These are phyloP conservation scores for Apostasia ramifera DNA, from an alignment of 106 monocot genomes.

Conservation along the genomic window DNA sequence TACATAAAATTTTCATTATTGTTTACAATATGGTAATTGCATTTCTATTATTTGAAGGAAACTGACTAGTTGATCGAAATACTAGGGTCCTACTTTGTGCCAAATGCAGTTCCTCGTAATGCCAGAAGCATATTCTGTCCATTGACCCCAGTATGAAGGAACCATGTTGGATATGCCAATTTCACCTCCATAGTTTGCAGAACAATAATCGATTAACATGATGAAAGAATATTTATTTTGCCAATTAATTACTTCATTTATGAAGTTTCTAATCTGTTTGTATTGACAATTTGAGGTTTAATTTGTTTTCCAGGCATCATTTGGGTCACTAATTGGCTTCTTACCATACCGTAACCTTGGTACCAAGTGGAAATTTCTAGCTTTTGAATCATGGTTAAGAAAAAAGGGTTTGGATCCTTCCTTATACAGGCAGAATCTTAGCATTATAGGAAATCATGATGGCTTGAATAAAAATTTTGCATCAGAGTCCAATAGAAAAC, in stretches of 20 bases:
- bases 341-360: slow-evolving; percentile 87
- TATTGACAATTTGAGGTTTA: slow-evolving; percentile 1
- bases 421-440: slow-evolving; percentile 58
- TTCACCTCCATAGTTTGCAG: too few relatives aligned
- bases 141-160: too few relatives aligned
- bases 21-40: not conserved
- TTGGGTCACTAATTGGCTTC: slow-evolving; percentile 82
- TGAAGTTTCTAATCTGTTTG: not conserved
- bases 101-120: too few relatives aligned
- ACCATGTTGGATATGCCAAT: too few relatives aligned
- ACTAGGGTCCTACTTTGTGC: too few relatives aligned
- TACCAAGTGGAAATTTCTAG: slow-evolving; percentile 83
- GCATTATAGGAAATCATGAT: slow-evolving; percentile 47
- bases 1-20: not conserved
- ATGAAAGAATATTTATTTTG: too few relatives aligned
- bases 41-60: too few relatives aligned
- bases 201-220: too few relatives aligned
- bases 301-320: slow-evolving; percentile 57
- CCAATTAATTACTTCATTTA: too few relatives aligned
- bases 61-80: too few relatives aligned
- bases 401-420: slow-evolving; percentile 73
- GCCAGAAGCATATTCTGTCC: too few relatives aligned
- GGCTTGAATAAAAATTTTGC: slow-evolving; percentile 22
- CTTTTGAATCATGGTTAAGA: slow-evolving; percentile 95
- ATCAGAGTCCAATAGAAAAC: slow-evolving; percentile 16